Base-by-base conservation (phyloP, 225 moss, liverwort and hornwort species). In the Pseudoscleropodium purum region DNA sequence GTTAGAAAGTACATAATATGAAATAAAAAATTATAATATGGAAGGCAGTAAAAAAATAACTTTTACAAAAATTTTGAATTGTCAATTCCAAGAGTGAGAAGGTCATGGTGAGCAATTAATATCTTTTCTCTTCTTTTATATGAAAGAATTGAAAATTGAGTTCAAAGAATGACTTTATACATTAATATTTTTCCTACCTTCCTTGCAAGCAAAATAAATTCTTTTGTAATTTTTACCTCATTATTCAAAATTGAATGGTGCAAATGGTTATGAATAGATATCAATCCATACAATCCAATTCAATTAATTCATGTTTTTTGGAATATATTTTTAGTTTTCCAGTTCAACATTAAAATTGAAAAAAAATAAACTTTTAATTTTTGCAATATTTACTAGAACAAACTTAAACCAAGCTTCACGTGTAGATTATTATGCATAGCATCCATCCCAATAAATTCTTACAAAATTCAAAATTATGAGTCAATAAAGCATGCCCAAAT, bases 401-500 rank as follows among this genome's bases (percentile, higher is more conserved):
- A 26, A 0, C 14, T 5, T 9, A 41, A 72, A 5, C 9, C 26
- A 72, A 72, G 15, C 26, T 72, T 41, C 1, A 5, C 26, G 9
- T 1, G 1, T 26, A 41, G 9, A 72, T 41, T 41, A 26, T 41
- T 2, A 15, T 41, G 2, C 24, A 13, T 15, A 5, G 15, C 6
- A 45, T 10, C 10, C 18, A 45, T 45, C 29, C 1, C 6, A 3
- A 17, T 10, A 27, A 5, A 0, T 27, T 73, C 57, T 21, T 73
- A 5, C 6, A 6, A 27, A 29, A 45, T 29, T 45, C 5, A 3
- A 30, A 74, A 41, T 41, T 15, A 5, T 26, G 1, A 30, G 45
- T 45, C 29, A 17, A 10, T 45, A 74, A 0, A 1, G 3, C 6
- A 0, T 45, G 0, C 1, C 17, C 2, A 9, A 26, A 0, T 41